Conservation (phyloP, 2,329 filamentous ascomycete species). For the Talaromyces albobiverticillius region DNA sequence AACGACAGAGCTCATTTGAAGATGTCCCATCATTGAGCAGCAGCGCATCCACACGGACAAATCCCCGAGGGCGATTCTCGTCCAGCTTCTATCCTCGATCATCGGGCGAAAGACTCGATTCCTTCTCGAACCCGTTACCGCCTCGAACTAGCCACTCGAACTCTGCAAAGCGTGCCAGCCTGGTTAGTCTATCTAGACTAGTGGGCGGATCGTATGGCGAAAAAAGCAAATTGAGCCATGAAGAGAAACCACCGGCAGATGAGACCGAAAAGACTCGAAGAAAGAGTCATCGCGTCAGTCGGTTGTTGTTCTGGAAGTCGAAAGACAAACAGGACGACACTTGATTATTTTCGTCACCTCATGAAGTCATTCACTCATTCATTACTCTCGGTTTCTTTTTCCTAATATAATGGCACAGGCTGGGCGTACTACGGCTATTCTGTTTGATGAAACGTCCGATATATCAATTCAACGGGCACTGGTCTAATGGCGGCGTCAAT, state of each 20-base stretch:
- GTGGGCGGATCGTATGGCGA: conserved; percentile 44
- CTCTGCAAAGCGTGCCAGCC: conserved; percentile 44
- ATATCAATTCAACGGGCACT: conserved; percentile 8
- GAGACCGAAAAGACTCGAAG: conserved; percentile 40
- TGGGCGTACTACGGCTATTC: conserved; percentile 4
- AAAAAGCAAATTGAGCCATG: conserved; percentile 43
- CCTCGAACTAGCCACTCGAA: conserved; percentile 39
- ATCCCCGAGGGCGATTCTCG: conserved; percentile 42
- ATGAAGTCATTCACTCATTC: neutral
- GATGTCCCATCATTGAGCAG: conserved; percentile 51
- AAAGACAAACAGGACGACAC: conserved; percentile 42
- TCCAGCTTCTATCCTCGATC: conserved; percentile 40
- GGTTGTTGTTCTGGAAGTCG: conserved; percentile 50
- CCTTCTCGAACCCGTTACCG: conserved; percentile 40
- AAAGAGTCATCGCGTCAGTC: conserved; percentile 44
- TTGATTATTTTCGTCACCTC: neutral
- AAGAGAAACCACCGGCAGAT: conserved; percentile 42
- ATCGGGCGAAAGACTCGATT: conserved; percentile 44
- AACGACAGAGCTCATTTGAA: conserved; percentile 43
- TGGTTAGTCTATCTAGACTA: conserved; percentile 49
- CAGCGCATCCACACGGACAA: conserved; percentile 48
- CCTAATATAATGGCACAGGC: neutral
- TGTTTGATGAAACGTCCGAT: conserved; percentile 5
- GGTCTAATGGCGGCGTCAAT: conserved; percentile 12
- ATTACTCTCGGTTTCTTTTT: neutral